Evolutionary conservation across 306 rosid species (phyloP), one percentile per base, ranked within the genome.

Genomic region (Vigna radiata): DNA sequence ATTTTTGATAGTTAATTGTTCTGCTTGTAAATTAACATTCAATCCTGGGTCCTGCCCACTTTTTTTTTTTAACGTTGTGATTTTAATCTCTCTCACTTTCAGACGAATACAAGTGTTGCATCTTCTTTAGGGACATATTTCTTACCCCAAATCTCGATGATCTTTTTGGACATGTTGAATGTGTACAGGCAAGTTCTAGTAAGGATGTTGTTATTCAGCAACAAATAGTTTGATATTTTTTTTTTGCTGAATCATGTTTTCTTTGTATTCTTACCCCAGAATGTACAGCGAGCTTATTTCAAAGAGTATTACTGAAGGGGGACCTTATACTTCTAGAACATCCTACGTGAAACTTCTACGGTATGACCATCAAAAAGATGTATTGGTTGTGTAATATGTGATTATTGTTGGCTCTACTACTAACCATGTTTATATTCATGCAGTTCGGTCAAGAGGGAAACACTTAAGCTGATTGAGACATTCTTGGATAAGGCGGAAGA

Each of bases 251-350:
- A 18, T 53, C 11, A 11, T 55, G n/a, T 71, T 44, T 77, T n/a
- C 67, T 44, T 79, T n/a, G 25, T 49, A 5, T 58, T 50, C 33
- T 70, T 80, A 50, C 16, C 59, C 80, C 97, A 96, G 99, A 86
- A 96, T 96, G 99, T 96, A 96, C 85, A 96, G 99, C 76, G 99
- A 96, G 80, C 98, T 96, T 78, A 88, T 96, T 82, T 96, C 99
- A 44, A 92, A 86, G 83, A 89, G 90, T 87, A 96, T 96, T 71
- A 86, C 98, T 4, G 96, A 89, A 69, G 99, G 99, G 70, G 98
- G 97, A 1, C 97, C 98, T 33, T 92, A 1, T 17, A 90, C 99
- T 50, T 96, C 99, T 41, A 89, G 83, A 78, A 87, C 99, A 53
- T 95, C 99, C 69, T 89, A 87, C 70, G 99, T 95, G 75, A 95